Evolutionary conservation across 2,329 filamentous ascomycete species (phyloP), one percentile per base, ranked within the genome.

Genomic region (Diplodia scrobiculata): DNA sequence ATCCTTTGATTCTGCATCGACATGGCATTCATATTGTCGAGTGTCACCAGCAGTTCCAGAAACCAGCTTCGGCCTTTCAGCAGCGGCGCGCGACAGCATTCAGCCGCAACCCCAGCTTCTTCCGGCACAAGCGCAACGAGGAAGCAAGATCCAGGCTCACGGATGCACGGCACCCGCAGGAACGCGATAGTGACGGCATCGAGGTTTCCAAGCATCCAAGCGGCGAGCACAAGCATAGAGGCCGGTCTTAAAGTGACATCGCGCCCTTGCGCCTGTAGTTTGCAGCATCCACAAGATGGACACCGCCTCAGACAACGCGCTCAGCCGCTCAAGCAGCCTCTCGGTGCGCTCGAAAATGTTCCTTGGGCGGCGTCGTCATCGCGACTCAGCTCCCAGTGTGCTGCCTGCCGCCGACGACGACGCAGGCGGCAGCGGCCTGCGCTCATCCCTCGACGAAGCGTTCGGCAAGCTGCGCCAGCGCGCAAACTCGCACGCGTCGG

Each of bases 381-480:
- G 72, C 55, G 68, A 69, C 27, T 73, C 70, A 19, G 72, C 60
- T 41, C 74, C 75, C 9, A 68, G 74, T 32, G 48, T 29, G 19
- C 50, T 11, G 25, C 68, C 68, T 2, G 72, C 68, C 55, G 69
- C 68, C 58, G 73, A 72, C 63, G 73, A 72, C 63, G 71, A 68
- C 41, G 66, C 59, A 29, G 63, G 68, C 32, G 70, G 72, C 32
- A 62, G 68, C 32, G 70, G 72, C 29, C 68, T 76, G 19, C 72
- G 73, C 47, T 38, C 60, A 66, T 69, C 72, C 11, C 69, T 78
- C 67, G 80, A 81, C 67, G 76, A 74, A 66, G 73, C 76, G 14
- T 69, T 80, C 41, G 79, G 79, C 71, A 78, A 73, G 69, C 72
- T 79, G 67, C 77, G 72, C 62, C 70, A 74, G 47, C 72, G 73